phyloP scores from a whole-genome alignment of 805 yeast genomes.

The Lipomyces japonicus region DNA sequence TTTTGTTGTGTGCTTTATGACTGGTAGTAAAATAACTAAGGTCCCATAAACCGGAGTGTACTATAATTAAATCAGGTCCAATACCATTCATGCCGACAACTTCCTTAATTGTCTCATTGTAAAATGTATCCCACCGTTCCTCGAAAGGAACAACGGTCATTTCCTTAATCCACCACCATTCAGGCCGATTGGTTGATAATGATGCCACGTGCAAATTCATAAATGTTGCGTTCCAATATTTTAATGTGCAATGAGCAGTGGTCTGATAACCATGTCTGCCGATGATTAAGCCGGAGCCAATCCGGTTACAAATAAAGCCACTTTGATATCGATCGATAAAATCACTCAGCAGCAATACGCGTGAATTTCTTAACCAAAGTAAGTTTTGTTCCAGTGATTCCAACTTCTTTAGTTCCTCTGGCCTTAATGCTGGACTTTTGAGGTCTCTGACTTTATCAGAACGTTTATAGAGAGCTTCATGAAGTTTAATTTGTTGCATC shows the following conservation, averaged over 20 bases:
- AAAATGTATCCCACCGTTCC: slow-evolving; percentile 6
- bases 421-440: too few species aligned
- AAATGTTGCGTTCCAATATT: slow-evolving; percentile 4
- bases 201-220: slow-evolving; percentile 13
- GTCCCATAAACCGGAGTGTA: slow-evolving; percentile 12
- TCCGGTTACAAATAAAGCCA: slow-evolving; percentile 5
- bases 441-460: too few species aligned
- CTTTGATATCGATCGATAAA: slow-evolving; percentile 19
- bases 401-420: neutral
- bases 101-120: neutral
- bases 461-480: too few species aligned
- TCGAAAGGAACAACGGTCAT: slow-evolving; percentile 7
- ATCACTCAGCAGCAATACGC: slow-evolving; percentile 20
- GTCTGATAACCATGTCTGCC: slow-evolving; percentile 4
- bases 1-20: neutral
- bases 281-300: slow-evolving; percentile 4
- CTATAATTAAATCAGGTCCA: slow-evolving; percentile 9
- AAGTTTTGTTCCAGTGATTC: neutral
- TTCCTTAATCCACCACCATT: slow-evolving; percentile 10
- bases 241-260: slow-evolving; percentile 4
- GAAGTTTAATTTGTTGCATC: neutral
- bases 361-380: slow-evolving; percentile 13
- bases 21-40: neutral
- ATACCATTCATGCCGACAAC: slow-evolving; percentile 4
- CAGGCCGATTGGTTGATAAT: slow-evolving; percentile 6